These are phyloP conservation scores for Colletotrichum acutatum DNA, from an alignment of 2,329 filamentous ascomycete genomes.

Conservation along the genomic window DNA sequence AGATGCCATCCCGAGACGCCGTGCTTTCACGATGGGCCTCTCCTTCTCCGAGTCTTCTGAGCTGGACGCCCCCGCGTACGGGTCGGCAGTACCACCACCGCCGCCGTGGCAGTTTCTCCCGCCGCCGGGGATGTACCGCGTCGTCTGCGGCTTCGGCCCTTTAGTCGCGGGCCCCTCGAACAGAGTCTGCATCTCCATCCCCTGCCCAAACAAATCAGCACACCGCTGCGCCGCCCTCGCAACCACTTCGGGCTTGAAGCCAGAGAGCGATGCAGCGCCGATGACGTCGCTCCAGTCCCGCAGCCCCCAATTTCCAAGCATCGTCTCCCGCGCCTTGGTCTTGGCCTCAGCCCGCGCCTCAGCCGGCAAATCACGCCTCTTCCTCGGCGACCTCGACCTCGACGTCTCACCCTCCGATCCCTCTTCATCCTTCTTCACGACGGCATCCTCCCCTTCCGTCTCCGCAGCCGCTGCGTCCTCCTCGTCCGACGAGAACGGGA, in stretches of 20 bases:
- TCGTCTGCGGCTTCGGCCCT: conserved; percentile 21
- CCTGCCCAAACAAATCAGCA: conserved; percentile 77
- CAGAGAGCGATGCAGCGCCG: conserved; percentile 79
- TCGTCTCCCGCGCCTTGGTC: conserved; percentile 38
- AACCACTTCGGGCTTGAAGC: conserved; percentile 74
- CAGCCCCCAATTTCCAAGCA: conserved; percentile 52
- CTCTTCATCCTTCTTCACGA: not conserved
- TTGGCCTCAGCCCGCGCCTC: conserved; percentile 34
- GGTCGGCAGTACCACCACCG: not conserved
- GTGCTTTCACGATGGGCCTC: conserved; percentile 9
- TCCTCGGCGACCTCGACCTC: conserved; percentile 34
- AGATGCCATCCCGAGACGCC: conserved; percentile 43
- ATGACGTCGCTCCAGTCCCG: conserved; percentile 90
- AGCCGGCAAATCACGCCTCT: conserved; percentile 26
- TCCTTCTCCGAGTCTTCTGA: conserved; percentile 13
- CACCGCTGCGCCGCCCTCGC: conserved; percentile 79
- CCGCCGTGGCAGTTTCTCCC: not conserved
- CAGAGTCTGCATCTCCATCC: conserved; percentile 74
- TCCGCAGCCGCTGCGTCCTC: not conserved
- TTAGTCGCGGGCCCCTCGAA: conserved; percentile 43
- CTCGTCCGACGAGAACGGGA: conserved; percentile 37
- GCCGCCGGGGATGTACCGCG: not conserved
- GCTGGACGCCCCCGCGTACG: not conserved
- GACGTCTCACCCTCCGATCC: conserved; percentile 21
- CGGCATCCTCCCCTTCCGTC: conserved; percentile 31